A percentile compares a stretch with the other conserved stretches of the same genome.
Evolutionary conservation across 305 asterid genomes (phyloP).

Genomic region (Andrographis paniculata): DNA sequence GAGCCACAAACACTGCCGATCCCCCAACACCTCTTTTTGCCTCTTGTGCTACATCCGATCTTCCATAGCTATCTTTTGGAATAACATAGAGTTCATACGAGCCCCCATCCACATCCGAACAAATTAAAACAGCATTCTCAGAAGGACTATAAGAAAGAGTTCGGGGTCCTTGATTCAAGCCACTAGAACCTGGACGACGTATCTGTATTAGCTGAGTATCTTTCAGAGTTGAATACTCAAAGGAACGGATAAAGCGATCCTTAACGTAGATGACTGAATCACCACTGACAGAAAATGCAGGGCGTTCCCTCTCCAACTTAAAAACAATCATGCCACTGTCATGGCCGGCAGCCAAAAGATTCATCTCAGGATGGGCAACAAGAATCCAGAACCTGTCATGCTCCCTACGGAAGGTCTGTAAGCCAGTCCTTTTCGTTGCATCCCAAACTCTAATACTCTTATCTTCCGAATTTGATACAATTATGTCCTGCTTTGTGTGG

Average conservation of each 20-base stretch:
- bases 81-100: slow-evolving; percentile 56
- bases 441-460: slow-evolving; percentile 50
- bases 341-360: slow-evolving; percentile 84
- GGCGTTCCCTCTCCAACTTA: slow-evolving; percentile 80
- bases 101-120: slow-evolving; percentile 71
- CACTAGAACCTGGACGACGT: slow-evolving; percentile 40
- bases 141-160: slow-evolving; percentile 70
- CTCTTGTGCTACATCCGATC: slow-evolving; percentile 60
- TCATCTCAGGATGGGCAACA: slow-evolving; percentile 77
- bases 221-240: slow-evolving; percentile 34
- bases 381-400: slow-evolving; percentile 87
- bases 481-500: slow-evolving; percentile 38
- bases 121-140: slow-evolving; percentile 59
- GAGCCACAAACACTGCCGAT: slow-evolving; percentile 68
- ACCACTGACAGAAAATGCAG: slow-evolving; percentile 55
- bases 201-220: slow-evolving; percentile 36
- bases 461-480: slow-evolving; percentile 43
- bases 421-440: slow-evolving; percentile 73
- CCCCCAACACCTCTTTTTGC: slow-evolving; percentile 68
- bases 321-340: slow-evolving; percentile 88
- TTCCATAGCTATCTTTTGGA: slow-evolving; percentile 63
- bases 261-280: slow-evolving; percentile 58
- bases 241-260: slow-evolving; percentile 45
- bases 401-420: slow-evolving; percentile 78
- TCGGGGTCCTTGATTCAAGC: slow-evolving; percentile 50